phyloP scores from a whole-genome alignment of 1,139 yeast genomes.

The Candida pseudoviswanathii region DNA sequence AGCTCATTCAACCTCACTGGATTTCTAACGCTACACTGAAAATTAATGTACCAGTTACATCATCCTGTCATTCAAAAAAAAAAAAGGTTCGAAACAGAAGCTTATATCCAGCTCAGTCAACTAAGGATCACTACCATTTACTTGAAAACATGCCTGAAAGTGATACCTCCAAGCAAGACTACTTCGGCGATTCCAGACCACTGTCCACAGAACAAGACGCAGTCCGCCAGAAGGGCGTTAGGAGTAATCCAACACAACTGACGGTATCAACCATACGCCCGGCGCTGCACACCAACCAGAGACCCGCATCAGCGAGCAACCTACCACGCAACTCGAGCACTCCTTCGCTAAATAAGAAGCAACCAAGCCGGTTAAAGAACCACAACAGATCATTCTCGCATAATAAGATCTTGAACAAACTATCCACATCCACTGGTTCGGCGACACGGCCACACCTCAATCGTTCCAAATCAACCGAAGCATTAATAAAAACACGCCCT shows the following conservation, averaged over 20 bases:
- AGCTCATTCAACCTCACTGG: not conserved
- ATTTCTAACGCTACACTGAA: not conserved
- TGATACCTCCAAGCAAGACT: not conserved
- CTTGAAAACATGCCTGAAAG: not conserved
- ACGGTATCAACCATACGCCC: slow-evolving; percentile 7
- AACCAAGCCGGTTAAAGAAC: slow-evolving; percentile 10
- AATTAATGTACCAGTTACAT: not conserved
- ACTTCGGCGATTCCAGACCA: not conserved
- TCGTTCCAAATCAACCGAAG: slow-evolving; percentile 49
- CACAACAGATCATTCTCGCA: slow-evolving; percentile 38
- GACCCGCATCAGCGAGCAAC: slow-evolving; percentile 14
- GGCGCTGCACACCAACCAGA: slow-evolving; percentile 7
- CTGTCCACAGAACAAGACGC: slow-evolving; percentile 10
- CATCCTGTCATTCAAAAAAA: not conserved
- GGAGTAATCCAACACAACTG: not conserved
- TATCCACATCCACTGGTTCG: slow-evolving; percentile 17
- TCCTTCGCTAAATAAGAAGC: slow-evolving; percentile 10
- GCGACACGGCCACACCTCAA: slow-evolving; percentile 34
- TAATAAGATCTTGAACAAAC: slow-evolving; percentile 26
- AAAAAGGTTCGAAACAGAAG: not conserved
- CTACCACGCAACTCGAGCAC: slow-evolving; percentile 10
- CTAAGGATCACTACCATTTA: not conserved
- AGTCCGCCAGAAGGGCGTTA: slow-evolving; percentile 10
- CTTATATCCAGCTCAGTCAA: not conserved
- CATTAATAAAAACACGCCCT: slow-evolving; percentile 28